Conservation (phyloP, 2,329 filamentous ascomycete genomes). For the Tolypocladium nubicola region DNA sequence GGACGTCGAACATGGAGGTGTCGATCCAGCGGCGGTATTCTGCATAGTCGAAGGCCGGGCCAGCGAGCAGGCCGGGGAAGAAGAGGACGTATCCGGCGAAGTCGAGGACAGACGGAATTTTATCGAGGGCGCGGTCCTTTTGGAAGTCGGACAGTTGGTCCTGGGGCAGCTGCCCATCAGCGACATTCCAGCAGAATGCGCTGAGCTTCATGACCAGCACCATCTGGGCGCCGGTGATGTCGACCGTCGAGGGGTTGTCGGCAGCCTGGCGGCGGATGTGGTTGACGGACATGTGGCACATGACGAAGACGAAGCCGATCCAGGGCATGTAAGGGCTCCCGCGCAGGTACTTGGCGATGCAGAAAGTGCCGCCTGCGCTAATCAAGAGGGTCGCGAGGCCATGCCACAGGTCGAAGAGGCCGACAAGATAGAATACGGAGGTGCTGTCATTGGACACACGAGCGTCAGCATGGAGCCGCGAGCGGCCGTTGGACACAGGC, state of each 20-base stretch:
- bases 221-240: constrained; percentile 96
- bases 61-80: constrained; percentile 82
- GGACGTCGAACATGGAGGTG: constrained; percentile 86
- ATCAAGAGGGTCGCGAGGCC: constrained; percentile 72
- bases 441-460: constrained; percentile 36
- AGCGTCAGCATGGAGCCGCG: not conserved
- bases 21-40: constrained; percentile 92
- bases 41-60: constrained; percentile 87
- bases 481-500: not conserved
- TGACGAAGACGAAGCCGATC: constrained; percentile 86
- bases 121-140: constrained; percentile 64
- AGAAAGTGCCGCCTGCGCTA: constrained; percentile 69
- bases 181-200: constrained; percentile 96
- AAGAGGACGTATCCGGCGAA: constrained; percentile 89
- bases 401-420: constrained; percentile 85
- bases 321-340: constrained; percentile 90
- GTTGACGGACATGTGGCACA: constrained; percentile 89
- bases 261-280: constrained; percentile 74
- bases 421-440: constrained; percentile 83
- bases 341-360: constrained; percentile 71
- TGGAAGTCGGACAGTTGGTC: constrained; percentile 79
- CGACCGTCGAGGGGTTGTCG: constrained; percentile 55
- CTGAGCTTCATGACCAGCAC: constrained; percentile 96
- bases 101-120: constrained; percentile 68
- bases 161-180: constrained; percentile 74